These are phyloP conservation scores for Ramaria rubella DNA, from an alignment of 768 basidiomycete genomes.

Conservation along the genomic window DNA sequence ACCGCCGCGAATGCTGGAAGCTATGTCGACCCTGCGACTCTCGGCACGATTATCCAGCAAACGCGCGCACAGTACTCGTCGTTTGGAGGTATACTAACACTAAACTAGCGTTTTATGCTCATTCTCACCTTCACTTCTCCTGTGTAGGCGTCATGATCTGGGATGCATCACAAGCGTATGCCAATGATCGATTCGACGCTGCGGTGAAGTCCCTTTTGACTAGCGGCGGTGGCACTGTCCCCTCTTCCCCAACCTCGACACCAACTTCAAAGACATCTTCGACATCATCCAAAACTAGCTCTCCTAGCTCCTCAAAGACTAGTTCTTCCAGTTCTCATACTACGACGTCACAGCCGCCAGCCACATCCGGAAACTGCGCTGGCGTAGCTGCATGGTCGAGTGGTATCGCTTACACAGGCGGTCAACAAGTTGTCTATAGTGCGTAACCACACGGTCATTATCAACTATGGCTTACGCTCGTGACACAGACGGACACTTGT, in stretches of 20 bases:
- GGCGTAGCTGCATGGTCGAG: slow-evolving; percentile 48
- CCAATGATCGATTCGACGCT: slow-evolving; percentile 2
- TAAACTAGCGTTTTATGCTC: too few relatives aligned
- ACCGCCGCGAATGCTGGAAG: slow-evolving; percentile 8
- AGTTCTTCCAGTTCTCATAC: neutral
- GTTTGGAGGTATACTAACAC: slow-evolving; percentile 9
- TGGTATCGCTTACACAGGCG: slow-evolving; percentile 41
- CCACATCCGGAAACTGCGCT: slow-evolving; percentile 34
- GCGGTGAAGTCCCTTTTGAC: slow-evolving; percentile 5
- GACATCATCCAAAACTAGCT: slow-evolving; percentile 21
- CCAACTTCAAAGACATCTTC: slow-evolving; percentile 10
- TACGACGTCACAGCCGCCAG: slow-evolving; percentile 17
- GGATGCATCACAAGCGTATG: slow-evolving; percentile 14
- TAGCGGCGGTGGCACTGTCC: neutral
- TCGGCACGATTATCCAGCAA: slow-evolving; percentile 10
- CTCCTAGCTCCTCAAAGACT: slow-evolving; percentile 7
- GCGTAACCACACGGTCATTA: neutral
- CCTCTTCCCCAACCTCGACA: slow-evolving; percentile 7
- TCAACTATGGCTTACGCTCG: neutral
- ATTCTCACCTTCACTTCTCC: neutral
- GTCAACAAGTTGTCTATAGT: slow-evolving; percentile 40
- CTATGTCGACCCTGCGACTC: slow-evolving; percentile 7
- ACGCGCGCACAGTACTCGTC: slow-evolving; percentile 4
- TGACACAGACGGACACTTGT: slow-evolving; percentile 32
- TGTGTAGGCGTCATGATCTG: slow-evolving; percentile 20